Evolutionary conservation across 495 filamentous ascomycete genomes (phyloP).

Genomic region (Tricharina praecox): DNA sequence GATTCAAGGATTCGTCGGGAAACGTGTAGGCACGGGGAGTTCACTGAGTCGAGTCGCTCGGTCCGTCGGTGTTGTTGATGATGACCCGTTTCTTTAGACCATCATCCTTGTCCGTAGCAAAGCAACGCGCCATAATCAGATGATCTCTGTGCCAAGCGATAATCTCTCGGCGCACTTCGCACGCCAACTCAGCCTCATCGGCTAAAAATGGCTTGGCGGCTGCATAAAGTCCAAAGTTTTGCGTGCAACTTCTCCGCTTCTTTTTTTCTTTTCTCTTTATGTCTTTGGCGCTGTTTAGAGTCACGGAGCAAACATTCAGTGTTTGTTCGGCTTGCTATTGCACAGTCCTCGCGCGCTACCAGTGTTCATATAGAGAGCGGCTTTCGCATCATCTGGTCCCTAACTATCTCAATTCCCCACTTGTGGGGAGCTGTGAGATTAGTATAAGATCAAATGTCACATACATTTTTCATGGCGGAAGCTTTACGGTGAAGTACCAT

Average conservation of each 20-base stretch:
- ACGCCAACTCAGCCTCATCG: too few relatives aligned
- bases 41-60: too few relatives aligned
- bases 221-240: too few relatives aligned
- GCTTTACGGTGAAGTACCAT: too few relatives aligned
- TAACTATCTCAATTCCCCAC: not conserved
- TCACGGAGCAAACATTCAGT: constrained; percentile 94
- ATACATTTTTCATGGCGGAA: too few relatives aligned
- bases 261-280: constrained; percentile 44
- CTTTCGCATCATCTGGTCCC: not conserved
- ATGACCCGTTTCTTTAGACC: too few relatives aligned
- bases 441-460: not conserved
- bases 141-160: constrained; percentile 10
- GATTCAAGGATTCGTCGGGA: too few relatives aligned
- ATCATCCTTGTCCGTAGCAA: too few relatives aligned
- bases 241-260: too few relatives aligned
- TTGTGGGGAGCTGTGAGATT: not conserved
- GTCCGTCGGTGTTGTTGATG: too few relatives aligned
- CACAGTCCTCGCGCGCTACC: not conserved
- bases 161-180: not conserved
- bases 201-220: not conserved
- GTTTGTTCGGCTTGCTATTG: constrained; percentile 49
- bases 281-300: constrained; percentile 97
- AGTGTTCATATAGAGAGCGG: not conserved
- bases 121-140: constrained; percentile 18
- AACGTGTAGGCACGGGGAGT: too few relatives aligned